Evolutionary conservation across 257 asterid species (phyloP).

Genomic region (Coffea canephora): DNA sequence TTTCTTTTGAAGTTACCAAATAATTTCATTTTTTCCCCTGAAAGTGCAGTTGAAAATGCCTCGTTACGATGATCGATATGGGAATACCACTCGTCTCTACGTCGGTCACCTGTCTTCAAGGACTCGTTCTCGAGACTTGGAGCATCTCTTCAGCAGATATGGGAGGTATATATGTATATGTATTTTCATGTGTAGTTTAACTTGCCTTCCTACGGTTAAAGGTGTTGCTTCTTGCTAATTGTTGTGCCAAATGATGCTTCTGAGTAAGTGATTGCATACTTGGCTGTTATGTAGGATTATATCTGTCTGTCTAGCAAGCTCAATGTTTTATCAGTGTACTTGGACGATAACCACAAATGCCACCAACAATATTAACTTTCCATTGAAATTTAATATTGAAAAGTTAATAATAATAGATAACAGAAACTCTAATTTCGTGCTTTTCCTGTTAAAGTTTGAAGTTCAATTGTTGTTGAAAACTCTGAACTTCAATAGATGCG

Average conservation of each 20-base stretch:
- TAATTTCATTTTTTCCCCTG: constrained; percentile 1
- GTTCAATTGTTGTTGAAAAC: background rate
- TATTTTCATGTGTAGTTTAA: background rate
- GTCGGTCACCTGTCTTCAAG: constrained; percentile 96
- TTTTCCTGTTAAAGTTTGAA: background rate
- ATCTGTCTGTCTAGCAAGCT: background rate
- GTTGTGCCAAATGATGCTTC: background rate
- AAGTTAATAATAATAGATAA: background rate
- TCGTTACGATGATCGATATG: constrained; percentile 79
- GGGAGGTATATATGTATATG: constrained; percentile 62
- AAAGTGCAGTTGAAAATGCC: constrained; percentile 63
- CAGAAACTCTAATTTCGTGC: background rate
- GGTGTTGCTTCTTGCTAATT: background rate
- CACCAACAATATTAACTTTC: background rate
- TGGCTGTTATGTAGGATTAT: background rate
- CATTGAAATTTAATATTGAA: background rate
- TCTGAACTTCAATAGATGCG: background rate
- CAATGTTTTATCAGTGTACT: too few species aligned
- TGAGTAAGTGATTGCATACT: background rate
- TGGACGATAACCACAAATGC: background rate
- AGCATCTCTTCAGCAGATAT: constrained; percentile 76
- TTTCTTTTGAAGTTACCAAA: background rate
- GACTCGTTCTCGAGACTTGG: constrained; percentile 92
- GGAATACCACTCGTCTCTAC: constrained; percentile 80
- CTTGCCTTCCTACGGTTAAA: background rate